Evolutionary conservation across 108 stramenopile species (phyloP).

Genomic region (Conticribra guillardii): DNA sequence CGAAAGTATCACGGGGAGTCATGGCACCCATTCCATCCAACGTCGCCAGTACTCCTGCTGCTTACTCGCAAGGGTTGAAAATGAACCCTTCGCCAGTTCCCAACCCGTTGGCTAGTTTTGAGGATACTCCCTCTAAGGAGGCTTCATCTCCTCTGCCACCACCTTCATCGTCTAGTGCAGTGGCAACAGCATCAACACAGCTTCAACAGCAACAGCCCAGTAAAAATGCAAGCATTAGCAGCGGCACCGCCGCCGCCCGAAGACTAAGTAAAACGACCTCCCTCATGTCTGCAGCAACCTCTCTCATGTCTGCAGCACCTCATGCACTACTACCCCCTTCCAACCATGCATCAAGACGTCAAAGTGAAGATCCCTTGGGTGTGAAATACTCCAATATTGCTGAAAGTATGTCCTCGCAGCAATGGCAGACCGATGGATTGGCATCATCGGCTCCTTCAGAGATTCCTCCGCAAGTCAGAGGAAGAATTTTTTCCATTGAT

Average conservation of each 20-base stretch:
- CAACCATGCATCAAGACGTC: constrained; percentile 1
- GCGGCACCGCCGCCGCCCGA: background rate
- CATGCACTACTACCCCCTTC: constrained; percentile 4
- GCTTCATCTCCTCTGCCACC: background rate
- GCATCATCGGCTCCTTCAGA: constrained; percentile 13
- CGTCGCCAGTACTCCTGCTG: constrained; percentile 15
- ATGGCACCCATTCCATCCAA: background rate
- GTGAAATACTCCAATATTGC: constrained; percentile 13
- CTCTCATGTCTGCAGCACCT: constrained; percentile 30
- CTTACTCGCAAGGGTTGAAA: background rate
- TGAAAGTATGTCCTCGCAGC: constrained; percentile 22
- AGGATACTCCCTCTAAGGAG: constrained; percentile 19
- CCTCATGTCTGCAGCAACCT: constrained; percentile 30
- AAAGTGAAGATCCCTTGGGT: background rate
- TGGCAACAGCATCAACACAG: too few species aligned
- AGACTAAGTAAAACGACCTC: constrained; percentile 22
- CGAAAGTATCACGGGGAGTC: background rate
- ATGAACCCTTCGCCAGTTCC: constrained; percentile 49
- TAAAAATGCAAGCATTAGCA: background rate
- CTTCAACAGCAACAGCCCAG: too few species aligned
- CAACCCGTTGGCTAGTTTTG: constrained; percentile 61
- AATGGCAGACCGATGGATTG: constrained; percentile 27
- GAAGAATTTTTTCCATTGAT: constrained; percentile 84
- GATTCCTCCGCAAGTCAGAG: constrained; percentile 11
- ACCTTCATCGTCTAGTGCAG: constrained; percentile 4